Evolutionary conservation across 345 rosid genomes (phyloP), one percentile per base, ranked within the genome.

Genomic region (Punica granatum): DNA sequence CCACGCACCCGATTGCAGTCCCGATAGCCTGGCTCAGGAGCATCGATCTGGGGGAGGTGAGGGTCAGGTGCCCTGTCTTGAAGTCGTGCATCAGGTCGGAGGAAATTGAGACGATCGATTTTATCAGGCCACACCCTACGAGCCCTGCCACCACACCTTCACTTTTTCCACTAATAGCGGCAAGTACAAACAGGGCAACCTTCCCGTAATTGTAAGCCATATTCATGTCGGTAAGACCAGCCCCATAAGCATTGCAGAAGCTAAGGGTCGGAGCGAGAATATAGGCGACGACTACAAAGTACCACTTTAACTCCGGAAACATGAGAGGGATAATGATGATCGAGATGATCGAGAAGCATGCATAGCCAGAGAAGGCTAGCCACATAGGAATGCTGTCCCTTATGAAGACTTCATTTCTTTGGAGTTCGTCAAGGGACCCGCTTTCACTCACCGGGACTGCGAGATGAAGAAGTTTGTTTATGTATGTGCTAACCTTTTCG

Each of bases 71-170:
- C n/a, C 89, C 93, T 0, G 99, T 89, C 76, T 89, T 94, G 75
- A 94, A 86, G 78, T 94, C 97, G 12, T 92, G 99, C 99, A 94
- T 94, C 76, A 94, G 75, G 74, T 92, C 92, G 13, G 98, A 89
- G 1, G 98, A 94, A 30, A 89, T 80, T 19, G 95, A 88, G 49
- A 92, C 93, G 0, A 92, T 88, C 18, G 98, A 86, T 76, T 92
- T 94, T 7, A 94, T 84, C 62, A 94, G 79, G 28, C 98, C 99
- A 70, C 98, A 92, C 33, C 92, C 99, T 0, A 92, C 85, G 18
- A 92, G 92, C 65, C 97, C 97, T 0, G 98, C 98, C 30, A 87
- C 92, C 30, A 94, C 98, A 0, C 97, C 98, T 0, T 86, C 76
- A 3, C 80, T 69, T 61, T 84, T 77, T 2, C 93, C 88, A 0